phyloP scores from a whole-genome alignment of 1,284 basidiomycete species.

The Moesziomyces parantarcticus region DNA sequence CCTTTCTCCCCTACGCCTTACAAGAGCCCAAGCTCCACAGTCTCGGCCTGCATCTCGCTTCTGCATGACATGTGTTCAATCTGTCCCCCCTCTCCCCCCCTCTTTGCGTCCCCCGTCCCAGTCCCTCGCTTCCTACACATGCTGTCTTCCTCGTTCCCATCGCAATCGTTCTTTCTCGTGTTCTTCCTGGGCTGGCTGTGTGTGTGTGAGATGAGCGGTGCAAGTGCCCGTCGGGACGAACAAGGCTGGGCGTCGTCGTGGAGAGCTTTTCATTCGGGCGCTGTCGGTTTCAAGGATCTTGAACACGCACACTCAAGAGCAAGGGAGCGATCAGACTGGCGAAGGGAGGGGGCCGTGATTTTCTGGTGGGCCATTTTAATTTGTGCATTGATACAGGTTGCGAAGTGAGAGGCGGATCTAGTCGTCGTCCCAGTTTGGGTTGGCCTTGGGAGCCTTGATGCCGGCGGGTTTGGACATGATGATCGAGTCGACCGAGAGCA shows the following conservation, averaged over 20 bases:
- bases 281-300: no score
- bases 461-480: slow-evolving; percentile 77
- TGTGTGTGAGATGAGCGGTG: no score
- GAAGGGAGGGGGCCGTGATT: neutral
- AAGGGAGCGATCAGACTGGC: no score
- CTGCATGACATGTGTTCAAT: slow-evolving; percentile 38
- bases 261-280: no score
- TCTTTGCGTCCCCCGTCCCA: neutral
- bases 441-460: slow-evolving; percentile 66
- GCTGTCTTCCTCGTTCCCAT: slow-evolving; percentile 8
- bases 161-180: slow-evolving; percentile 5
- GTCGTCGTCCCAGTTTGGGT: slow-evolving; percentile 68
- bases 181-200: no score
- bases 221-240: no score
- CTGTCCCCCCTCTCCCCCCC: neutral
- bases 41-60: slow-evolving; percentile 18
- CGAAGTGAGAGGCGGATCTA: slow-evolving; percentile 13
- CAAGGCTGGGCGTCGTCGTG: no score
- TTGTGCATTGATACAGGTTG: neutral
- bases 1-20: neutral
- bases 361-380: neutral
- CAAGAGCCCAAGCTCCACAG: slow-evolving; percentile 31
- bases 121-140: neutral
- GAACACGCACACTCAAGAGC: no score
- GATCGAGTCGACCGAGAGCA: slow-evolving; percentile 95